These are phyloP conservation scores for Trichoderma atrobrunneum DNA, from an alignment of 2,329 filamentous ascomycete genomes.

Conservation along the genomic window DNA sequence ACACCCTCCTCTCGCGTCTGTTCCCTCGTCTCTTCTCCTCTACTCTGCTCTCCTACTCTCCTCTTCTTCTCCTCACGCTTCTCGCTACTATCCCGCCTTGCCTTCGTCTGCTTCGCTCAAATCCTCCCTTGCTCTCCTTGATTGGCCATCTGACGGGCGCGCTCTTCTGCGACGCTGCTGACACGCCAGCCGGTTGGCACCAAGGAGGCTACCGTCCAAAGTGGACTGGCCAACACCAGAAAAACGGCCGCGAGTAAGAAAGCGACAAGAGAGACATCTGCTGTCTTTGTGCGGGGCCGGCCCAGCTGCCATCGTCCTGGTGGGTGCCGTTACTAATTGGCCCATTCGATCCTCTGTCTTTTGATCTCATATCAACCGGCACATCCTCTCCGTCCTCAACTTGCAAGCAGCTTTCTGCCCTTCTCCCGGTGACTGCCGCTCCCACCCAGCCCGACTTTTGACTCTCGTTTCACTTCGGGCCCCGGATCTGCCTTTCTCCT, in stretches of 20 bases:
- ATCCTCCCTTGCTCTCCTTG: not conserved
- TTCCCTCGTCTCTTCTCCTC: not conserved
- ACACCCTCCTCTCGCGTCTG: not conserved
- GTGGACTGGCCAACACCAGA: constrained; percentile 19
- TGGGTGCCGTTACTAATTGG: constrained; percentile 14
- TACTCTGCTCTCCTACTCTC: not conserved
- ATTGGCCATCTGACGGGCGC: constrained; percentile 6
- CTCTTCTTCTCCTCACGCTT: not conserved
- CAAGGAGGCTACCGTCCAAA: constrained; percentile 16
- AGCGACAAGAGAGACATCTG: constrained; percentile 25
- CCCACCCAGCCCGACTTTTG: not conserved
- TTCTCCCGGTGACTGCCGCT: constrained; percentile 14
- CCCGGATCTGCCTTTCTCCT: not conserved
- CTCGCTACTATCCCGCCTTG: not conserved
- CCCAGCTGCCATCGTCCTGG: constrained; percentile 15
- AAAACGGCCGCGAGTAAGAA: constrained; percentile 25
- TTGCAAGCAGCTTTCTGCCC: not conserved
- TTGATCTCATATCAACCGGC: constrained; percentile 21
- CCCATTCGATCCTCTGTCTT: constrained; percentile 7
- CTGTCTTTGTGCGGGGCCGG: constrained; percentile 22
- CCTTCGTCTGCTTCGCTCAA: not conserved
- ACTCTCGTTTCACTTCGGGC: constrained; percentile 12
- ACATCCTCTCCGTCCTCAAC: constrained; percentile 12
- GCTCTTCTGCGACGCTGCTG: constrained; percentile 18
- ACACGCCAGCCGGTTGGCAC: constrained; percentile 19